Base-by-base conservation (phyloP, 2,329 filamentous ascomycete genomes). In the Paraconiothyrium sp. region DNA sequence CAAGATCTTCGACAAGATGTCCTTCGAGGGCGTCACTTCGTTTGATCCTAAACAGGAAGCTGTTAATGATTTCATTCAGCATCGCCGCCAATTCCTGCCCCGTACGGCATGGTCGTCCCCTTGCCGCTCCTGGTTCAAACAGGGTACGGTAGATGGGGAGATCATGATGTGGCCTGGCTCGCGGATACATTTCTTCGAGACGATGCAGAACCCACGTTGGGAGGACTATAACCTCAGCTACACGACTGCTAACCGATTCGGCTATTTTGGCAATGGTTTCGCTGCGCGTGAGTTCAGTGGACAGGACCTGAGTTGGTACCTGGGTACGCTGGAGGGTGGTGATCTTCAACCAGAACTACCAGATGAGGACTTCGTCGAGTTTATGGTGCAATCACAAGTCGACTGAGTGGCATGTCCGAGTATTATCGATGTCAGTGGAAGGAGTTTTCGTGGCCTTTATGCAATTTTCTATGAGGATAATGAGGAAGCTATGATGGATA, bases 221-320 rank as follows among this genome's bases (percentile, higher is more conserved):
- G 70, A 75, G 48, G 69, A 75, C 20, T 71, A 60, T 37, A 63
- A 73, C 16, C 68, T 71, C 57, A 63, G 60, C 52, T 72, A 72
- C 24, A 37, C 60, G 39, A 52, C 43, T 14, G 59, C 56, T 20
- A 70, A 74, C n/a, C 59, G 64, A 57, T 72, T 73, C 62, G 58
- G 49, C 22, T 73, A 69, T 32, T 30, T 74, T 30, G 72, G 71
- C 1, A 72, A 74, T 62, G 70, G 69, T n/a, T 84, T 83, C 59
- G 75, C 80, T 62, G 70, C 72, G n/a, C 69, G 81, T 54, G 81
- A 83, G 70, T 76, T 76, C 68, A 81, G 83, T 71, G 81, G 81
- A n/a, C 75, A 80, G 57, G 81, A 83, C 70, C 77, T 83, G 24
- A 83, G 80, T 43, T 74, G 80, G 66, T 84, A 84, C 72, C 61